Conservation (phyloP, 768 basidiomycete species). For the Symmetrospora coprosmae region DNA sequence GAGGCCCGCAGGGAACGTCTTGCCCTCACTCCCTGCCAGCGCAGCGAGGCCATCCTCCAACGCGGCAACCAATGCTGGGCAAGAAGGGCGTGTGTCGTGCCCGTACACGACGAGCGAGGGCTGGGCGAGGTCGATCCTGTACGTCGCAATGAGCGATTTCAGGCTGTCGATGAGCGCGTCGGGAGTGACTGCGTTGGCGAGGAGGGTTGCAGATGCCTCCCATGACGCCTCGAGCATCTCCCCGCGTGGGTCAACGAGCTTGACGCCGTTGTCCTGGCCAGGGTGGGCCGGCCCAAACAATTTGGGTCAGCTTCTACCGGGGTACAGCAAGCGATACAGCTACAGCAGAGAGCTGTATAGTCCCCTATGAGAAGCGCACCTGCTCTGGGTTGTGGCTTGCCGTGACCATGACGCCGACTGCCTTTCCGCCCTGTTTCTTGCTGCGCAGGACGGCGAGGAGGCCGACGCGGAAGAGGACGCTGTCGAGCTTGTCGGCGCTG, state of each 20-base stretch:
- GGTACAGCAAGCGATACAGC: no score
- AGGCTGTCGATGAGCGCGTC: slow-evolving; percentile 58
- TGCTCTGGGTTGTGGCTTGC: slow-evolving; percentile 99
- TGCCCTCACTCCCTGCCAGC: slow-evolving; percentile 31
- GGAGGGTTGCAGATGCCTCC: slow-evolving; percentile 70
- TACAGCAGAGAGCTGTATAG: no score
- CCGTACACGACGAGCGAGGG: slow-evolving; percentile 78
- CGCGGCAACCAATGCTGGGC: slow-evolving; percentile 56
- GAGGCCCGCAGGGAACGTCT: slow-evolving; percentile 59
- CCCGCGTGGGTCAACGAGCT: slow-evolving; percentile 88
- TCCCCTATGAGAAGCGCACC: slow-evolving; percentile 46
- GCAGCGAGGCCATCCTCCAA: slow-evolving; percentile 59
- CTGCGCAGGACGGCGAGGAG: slow-evolving; percentile 78
- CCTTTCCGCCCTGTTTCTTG: slow-evolving; percentile 76
- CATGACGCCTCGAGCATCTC: slow-evolving; percentile 93
- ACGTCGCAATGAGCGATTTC: slow-evolving; percentile 47
- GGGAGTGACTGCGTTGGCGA: slow-evolving; percentile 69
- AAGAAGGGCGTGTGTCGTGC: slow-evolving; percentile 82
- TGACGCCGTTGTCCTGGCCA: slow-evolving; percentile 97
- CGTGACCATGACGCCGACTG: slow-evolving; percentile 96
- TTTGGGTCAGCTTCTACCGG: no score
- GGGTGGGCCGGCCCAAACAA: no score
- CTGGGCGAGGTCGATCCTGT: slow-evolving; percentile 62
- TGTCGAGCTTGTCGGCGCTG: slow-evolving; percentile 48
- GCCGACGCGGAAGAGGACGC: slow-evolving; percentile 86